phyloP scores from a whole-genome alignment of 2,329 filamentous ascomycete genomes.

The Aureobasidium musti region DNA sequence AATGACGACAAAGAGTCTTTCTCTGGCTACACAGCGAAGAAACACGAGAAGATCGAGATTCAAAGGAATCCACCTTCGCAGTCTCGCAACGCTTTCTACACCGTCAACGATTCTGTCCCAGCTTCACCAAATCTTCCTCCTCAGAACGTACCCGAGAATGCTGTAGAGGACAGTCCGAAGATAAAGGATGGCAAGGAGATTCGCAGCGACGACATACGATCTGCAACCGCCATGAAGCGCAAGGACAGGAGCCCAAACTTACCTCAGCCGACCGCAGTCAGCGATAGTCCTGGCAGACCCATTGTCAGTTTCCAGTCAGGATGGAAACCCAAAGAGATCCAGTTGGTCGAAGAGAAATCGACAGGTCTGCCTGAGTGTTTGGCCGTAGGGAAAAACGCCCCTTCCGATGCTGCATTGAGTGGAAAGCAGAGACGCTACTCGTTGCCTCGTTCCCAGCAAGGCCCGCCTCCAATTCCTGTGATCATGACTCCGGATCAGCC shows the following conservation, averaged over 20 bases:
- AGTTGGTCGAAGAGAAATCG: slow-evolving; percentile 59
- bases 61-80: slow-evolving; percentile 81
- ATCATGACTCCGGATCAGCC: slow-evolving; percentile 53
- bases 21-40: slow-evolving; percentile 37
- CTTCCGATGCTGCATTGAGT: slow-evolving; percentile 11
- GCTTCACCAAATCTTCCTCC: slow-evolving; percentile 39
- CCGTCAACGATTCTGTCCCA: slow-evolving; percentile 59
- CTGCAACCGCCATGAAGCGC: slow-evolving; percentile 85
- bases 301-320: slow-evolving; percentile 95
- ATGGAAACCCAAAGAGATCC: slow-evolving; percentile 75
- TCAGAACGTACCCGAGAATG: slow-evolving; percentile 44
- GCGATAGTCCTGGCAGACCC: slow-evolving; percentile 82
- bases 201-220: slow-evolving; percentile 80
- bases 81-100: slow-evolving; percentile 79
- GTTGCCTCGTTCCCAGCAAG: slow-evolving; percentile 25
- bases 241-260: slow-evolving; percentile 84
- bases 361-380: background rate
- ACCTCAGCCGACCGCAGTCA: slow-evolving; percentile 86
- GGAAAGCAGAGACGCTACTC: slow-evolving; percentile 25
- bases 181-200: slow-evolving; percentile 81
- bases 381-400: slow-evolving; percentile 7
- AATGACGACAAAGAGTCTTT: slow-evolving; percentile 29
- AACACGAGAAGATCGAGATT: slow-evolving; percentile 66
- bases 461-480: slow-evolving; percentile 46
- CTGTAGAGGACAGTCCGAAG: slow-evolving; percentile 46